Evolutionary conservation across 352 stramenopile species (phyloP), one percentile per base, ranked within the genome.

Genomic region (Albugo laibachii): DNA sequence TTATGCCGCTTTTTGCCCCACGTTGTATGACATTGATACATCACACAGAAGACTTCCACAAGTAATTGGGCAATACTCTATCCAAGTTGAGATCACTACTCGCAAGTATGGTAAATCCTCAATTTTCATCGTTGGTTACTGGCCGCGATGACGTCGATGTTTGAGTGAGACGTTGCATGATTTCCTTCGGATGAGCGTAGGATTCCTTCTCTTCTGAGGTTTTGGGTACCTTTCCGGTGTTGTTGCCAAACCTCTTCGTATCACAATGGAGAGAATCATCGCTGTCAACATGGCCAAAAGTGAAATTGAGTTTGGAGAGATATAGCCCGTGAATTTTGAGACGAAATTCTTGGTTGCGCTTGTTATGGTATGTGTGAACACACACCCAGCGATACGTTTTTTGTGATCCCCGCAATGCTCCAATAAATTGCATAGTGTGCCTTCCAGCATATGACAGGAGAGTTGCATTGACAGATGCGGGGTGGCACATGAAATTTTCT

Each of bases 391-490:
- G 49, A 89, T 77, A 0, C 68, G 68, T 8, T 59, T 47, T 21
- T 65, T 57, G 4, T 59, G 43, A 52, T 83, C 75, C 13, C 75
- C 73, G 48, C 75, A 85, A 49, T 92, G 71, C 42, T 87, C 68
- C 0, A 92, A 51, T 24, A 88, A 52, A 47, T 91, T 92, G 55
- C 76, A 89, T 24, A 92, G 50, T 16, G 77, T 87, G 43, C 77
- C 72, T 67, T 92, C 79, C n/a, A 92, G 75, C 79, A 94, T 92
- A 61, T 94, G 81, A 51, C 81, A 94, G 12, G 75, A 89, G 13
- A 92, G 59, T 45, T 92, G 81, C 69, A 92, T 87, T 39, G 81
- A 91, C 31, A 92, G 53, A 38, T 88, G 75, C 0, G 74, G 70
- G 3, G 81, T 87, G 51, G 84, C 70, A 48, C 81, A 94, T 52